Evolutionary conservation across 306 rosid genomes (phyloP).

Genomic region (Castanopsis chinensis): DNA sequence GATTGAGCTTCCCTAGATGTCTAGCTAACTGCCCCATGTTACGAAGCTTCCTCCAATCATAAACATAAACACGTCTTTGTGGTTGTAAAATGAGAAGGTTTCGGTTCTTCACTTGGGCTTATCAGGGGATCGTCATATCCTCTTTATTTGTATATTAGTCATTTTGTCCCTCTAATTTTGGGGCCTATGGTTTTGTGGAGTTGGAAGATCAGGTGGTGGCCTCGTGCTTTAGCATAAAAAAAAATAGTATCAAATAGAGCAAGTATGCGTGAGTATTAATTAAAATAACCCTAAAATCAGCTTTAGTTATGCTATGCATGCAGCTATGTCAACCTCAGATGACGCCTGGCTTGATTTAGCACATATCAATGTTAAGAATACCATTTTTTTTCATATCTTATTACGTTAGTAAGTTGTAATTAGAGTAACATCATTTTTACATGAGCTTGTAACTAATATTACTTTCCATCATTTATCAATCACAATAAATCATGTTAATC

Average conservation of each 20-base stretch:
- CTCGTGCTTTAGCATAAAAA: not conserved
- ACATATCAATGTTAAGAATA: too few species aligned
- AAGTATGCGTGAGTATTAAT: constrained; percentile 31
- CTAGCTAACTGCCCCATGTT: constrained; percentile 9
- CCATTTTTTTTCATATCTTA: too few species aligned
- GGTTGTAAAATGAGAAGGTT: not conserved
- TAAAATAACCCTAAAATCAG: not conserved
- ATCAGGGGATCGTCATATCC: not conserved
- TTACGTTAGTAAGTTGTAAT: too few species aligned
- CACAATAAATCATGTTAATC: too few species aligned
- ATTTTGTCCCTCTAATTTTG: not conserved
- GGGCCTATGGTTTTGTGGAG: constrained; percentile 6
- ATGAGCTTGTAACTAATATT: too few species aligned
- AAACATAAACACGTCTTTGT: not conserved
- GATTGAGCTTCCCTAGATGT: not conserved
- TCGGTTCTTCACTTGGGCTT: not conserved
- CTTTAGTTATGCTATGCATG: not conserved
- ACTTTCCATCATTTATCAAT: too few species aligned
- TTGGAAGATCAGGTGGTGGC: constrained; percentile 15
- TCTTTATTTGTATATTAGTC: not conserved
- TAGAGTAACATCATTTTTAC: too few species aligned
- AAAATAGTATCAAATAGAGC: constrained; percentile 1
- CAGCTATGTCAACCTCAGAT: not conserved
- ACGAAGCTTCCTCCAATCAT: not conserved
- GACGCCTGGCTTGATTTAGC: not conserved